These are phyloP conservation scores for Globisporangium barbulae DNA, from an alignment of 352 stramenopile genomes.

Conservation along the genomic window DNA sequence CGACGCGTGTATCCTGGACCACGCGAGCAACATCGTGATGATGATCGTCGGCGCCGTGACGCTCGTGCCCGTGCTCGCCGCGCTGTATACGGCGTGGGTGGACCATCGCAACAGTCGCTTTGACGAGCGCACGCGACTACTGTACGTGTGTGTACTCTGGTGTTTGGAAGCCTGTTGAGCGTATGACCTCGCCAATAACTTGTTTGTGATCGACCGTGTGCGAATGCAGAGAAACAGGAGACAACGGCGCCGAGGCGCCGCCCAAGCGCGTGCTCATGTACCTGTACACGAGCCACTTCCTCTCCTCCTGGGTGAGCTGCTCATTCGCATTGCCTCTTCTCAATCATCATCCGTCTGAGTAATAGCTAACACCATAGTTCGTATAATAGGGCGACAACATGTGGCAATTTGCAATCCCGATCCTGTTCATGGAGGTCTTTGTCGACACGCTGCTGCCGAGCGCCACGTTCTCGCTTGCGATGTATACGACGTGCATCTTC, in stretches of 20 bases:
- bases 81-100: slow-evolving; percentile 33
- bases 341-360: neutral
- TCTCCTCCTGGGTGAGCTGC: slow-evolving; percentile 63
- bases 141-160: slow-evolving; percentile 25
- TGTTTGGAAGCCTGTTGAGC: neutral
- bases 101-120: slow-evolving; percentile 22
- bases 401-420: slow-evolving; percentile 77
- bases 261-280: slow-evolving; percentile 51
- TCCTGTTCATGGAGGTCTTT: slow-evolving; percentile 87
- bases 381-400: slow-evolving; percentile 60
- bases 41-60: slow-evolving; percentile 51
- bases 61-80: slow-evolving; percentile 37
- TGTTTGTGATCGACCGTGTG: neutral
- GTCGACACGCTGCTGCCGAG: slow-evolving; percentile 77
- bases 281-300: slow-evolving; percentile 68
- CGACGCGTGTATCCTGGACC: slow-evolving; percentile 33
- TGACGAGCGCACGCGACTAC: slow-evolving; percentile 27
- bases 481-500: slow-evolving; percentile 73
- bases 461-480: slow-evolving; percentile 63
- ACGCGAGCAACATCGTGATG: slow-evolving; percentile 52
- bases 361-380: neutral
- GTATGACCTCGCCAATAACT: neutral
- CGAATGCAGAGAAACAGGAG: neutral
- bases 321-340: neutral
- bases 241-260: neutral